phyloP scores from a whole-genome alignment of 2,329 filamentous ascomycete genomes.

The Aureobasidium namibiae region DNA sequence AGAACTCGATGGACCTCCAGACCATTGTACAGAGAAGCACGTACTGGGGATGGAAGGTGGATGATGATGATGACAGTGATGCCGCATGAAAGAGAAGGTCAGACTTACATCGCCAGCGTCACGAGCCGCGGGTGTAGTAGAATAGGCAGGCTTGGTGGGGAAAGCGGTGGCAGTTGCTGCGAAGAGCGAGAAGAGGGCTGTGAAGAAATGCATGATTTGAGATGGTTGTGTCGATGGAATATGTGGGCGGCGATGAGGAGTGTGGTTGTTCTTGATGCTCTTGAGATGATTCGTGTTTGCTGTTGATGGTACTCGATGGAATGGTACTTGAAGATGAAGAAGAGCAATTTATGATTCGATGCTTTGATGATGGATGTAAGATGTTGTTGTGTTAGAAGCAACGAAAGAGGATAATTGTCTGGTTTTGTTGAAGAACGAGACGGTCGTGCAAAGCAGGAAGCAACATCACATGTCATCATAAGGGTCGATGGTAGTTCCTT shows the following conservation, averaged over 20 bases:
- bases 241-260: neutral
- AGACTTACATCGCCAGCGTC: constrained; percentile 1
- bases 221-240: neutral
- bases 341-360: neutral
- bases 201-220: constrained; percentile 9
- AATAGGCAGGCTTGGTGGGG: neutral
- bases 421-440: neutral
- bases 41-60: neutral
- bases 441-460: constrained; percentile 4
- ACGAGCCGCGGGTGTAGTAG: neutral
- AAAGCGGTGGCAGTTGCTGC: constrained; percentile 3
- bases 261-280: neutral
- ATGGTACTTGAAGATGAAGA: neutral
- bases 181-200: constrained; percentile 6
- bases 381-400: neutral
- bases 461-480: neutral
- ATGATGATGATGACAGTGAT: neutral
- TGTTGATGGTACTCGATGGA: neutral
- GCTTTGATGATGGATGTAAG: neutral
- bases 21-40: neutral
- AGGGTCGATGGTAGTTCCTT: neutral
- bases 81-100: neutral
- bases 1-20: neutral
- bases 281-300: neutral
- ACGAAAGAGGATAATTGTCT: neutral